phyloP scores from a whole-genome alignment of 1,139 yeast genomes.

The Protomyces arabidopsidicola region DNA sequence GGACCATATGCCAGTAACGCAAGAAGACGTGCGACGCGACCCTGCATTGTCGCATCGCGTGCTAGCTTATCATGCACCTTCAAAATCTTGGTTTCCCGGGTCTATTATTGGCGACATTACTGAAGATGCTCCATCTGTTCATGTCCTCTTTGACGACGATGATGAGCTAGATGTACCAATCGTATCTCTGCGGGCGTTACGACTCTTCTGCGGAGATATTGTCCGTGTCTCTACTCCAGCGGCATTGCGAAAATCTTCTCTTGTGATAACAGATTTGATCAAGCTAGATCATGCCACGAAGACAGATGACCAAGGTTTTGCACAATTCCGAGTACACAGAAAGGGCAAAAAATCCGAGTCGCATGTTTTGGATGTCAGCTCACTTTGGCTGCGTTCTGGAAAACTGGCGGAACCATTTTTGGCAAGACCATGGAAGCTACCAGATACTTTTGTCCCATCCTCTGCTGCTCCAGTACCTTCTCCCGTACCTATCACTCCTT shows the following conservation, averaged over 20 bases:
- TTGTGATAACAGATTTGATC: background rate
- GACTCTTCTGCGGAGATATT: conserved; percentile 12
- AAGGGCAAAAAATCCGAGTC: background rate
- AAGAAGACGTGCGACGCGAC: conserved; percentile 1
- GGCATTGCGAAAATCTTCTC: background rate
- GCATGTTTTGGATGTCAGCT: background rate
- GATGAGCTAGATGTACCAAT: background rate
- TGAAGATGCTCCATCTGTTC: background rate
- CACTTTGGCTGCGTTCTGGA: background rate
- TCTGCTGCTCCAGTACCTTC: background rate
- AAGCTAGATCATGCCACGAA: background rate
- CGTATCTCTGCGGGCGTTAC: conserved; percentile 8
- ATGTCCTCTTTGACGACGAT: conserved; percentile 8
- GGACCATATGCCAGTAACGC: conserved; percentile 5
- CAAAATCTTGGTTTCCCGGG: conserved; percentile 14
- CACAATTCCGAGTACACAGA: conserved; percentile 5
- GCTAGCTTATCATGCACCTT: conserved; percentile 6
- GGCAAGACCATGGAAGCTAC: background rate
- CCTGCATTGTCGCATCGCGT: conserved; percentile 5
- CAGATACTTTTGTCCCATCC: background rate
- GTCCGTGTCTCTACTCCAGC: conserved; percentile 2
- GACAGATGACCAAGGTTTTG: conserved; percentile 13
- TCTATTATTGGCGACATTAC: background rate
- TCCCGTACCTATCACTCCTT: background rate
- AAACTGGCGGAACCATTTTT: conserved; percentile 4